A percentile compares a stretch with the other conserved stretches of the same genome.
Evolutionary conservation across 2,329 filamentous ascomycete species (phyloP).

Genomic region (Triangularia setosa): DNA sequence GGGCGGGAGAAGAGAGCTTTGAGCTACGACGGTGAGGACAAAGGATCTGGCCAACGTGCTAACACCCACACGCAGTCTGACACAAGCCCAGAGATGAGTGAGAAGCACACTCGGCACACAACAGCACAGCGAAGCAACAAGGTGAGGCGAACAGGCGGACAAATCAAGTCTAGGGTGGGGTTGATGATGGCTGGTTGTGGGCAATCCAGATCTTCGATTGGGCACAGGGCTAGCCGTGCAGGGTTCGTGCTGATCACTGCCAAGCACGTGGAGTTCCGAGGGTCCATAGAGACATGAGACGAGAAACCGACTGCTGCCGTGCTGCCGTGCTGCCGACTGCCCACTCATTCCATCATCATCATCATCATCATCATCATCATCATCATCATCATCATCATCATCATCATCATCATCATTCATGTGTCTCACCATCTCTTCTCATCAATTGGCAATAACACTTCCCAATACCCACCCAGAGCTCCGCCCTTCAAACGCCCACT

Average conservation of each 20-base stretch:
- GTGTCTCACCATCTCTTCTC: background rate
- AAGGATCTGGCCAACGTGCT: background rate
- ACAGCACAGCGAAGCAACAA: background rate
- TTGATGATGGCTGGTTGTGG: background rate
- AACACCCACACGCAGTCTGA: background rate
- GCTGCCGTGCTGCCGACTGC: background rate
- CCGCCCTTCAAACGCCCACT: background rate
- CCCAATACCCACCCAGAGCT: background rate
- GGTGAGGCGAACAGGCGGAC: background rate
- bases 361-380: background rate
- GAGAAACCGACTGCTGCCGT: background rate
- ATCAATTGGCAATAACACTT: background rate
- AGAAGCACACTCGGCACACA: background rate
- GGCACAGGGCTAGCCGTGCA: background rate
- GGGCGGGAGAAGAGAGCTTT: background rate
- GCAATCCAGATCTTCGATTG: conserved; percentile 7
- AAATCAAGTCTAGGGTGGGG: background rate
- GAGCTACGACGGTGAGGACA: background rate
- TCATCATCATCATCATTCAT: background rate
- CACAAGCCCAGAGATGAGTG: background rate
- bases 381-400: background rate
- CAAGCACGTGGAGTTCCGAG: conserved; percentile 15
- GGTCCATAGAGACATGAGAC: background rate
- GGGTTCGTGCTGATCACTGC: conserved; percentile 11
- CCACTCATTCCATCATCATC: background rate